These are phyloP conservation scores for Globisporangium paroecandrum DNA, from an alignment of 352 stramenopile genomes.

Conservation along the genomic window DNA sequence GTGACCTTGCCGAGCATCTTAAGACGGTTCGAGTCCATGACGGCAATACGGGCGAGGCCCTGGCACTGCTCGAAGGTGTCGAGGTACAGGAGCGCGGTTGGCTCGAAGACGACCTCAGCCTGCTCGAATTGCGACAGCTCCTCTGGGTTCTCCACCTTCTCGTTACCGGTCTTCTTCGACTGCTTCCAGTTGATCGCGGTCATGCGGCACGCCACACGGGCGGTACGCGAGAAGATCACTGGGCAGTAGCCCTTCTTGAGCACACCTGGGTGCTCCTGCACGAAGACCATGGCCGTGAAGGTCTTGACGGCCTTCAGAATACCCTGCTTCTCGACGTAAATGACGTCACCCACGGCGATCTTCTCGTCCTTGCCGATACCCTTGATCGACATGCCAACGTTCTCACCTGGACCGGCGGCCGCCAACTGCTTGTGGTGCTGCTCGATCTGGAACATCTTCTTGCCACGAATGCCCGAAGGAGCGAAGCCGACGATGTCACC, in stretches of 20 bases:
- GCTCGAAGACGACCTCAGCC: constrained; percentile 76
- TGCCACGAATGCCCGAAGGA: constrained; percentile 48
- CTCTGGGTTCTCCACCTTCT: constrained; percentile 67
- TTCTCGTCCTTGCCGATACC: constrained; percentile 76
- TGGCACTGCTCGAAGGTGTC: constrained; percentile 76
- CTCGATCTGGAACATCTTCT: constrained; percentile 80
- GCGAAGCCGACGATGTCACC: constrained; percentile 69
- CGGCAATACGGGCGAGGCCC: constrained; percentile 74
- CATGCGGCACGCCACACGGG: constrained; percentile 83
- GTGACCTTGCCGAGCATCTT: constrained; percentile 84
- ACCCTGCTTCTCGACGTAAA: constrained; percentile 38
- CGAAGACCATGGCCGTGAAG: constrained; percentile 72
- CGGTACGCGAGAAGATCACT: constrained; percentile 78
- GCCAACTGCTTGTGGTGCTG: constrained; percentile 76
- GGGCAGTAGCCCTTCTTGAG: constrained; percentile 74
- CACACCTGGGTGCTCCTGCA: constrained; percentile 75
- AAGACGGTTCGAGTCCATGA: constrained; percentile 85
- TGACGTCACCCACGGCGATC: constrained; percentile 51
- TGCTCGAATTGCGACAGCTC: constrained; percentile 76
- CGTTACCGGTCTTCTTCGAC: constrained; percentile 79
- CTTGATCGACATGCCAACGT: constrained; percentile 81
- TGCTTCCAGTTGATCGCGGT: constrained; percentile 81
- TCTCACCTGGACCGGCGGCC: constrained; percentile 61
- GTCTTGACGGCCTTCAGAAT: constrained; percentile 52
- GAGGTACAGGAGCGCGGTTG: constrained; percentile 61